Conservation (phyloP, 2,329 filamentous ascomycete genomes). For the Xylariaceae sp. region DNA sequence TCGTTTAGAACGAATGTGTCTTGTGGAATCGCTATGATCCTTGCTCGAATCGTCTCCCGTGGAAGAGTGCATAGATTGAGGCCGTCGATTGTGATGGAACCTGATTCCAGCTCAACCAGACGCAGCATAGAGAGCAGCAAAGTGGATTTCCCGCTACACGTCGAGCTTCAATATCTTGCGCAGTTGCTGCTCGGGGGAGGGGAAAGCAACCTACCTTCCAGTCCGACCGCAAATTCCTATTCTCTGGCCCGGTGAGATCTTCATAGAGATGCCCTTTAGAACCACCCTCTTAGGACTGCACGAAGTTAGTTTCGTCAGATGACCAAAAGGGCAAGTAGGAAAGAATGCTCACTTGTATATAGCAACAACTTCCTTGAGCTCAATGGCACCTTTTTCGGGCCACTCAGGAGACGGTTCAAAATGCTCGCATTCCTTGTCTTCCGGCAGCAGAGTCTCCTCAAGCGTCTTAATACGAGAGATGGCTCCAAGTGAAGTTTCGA, state of each 20-base stretch:
- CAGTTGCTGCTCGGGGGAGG: too few relatives aligned
- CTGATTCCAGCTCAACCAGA: background rate
- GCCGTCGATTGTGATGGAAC: background rate
- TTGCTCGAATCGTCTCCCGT: background rate
- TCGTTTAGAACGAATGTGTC: background rate
- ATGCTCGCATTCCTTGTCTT: constrained; percentile 11
- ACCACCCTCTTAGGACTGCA: background rate
- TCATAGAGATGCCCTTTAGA: background rate
- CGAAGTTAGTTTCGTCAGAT: background rate
- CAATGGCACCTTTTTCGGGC: constrained; percentile 34
- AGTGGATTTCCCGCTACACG: background rate
- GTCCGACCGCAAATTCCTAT: background rate
- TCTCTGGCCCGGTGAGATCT: background rate
- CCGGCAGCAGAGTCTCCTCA: constrained; percentile 3
- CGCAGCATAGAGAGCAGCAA: background rate
- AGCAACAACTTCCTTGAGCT: background rate
- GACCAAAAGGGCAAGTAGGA: background rate
- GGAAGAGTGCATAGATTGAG: background rate
- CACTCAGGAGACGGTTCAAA: constrained; percentile 28
- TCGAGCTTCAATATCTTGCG: too few relatives aligned
- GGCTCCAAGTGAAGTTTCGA: constrained; percentile 39
- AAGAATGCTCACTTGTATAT: background rate
- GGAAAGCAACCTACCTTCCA: background rate
- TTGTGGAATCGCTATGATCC: background rate
- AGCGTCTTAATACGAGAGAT: constrained; percentile 28